phyloP scores from a whole-genome alignment of 2,329 filamentous ascomycete genomes.

The Dothiorella sarmentorum region DNA sequence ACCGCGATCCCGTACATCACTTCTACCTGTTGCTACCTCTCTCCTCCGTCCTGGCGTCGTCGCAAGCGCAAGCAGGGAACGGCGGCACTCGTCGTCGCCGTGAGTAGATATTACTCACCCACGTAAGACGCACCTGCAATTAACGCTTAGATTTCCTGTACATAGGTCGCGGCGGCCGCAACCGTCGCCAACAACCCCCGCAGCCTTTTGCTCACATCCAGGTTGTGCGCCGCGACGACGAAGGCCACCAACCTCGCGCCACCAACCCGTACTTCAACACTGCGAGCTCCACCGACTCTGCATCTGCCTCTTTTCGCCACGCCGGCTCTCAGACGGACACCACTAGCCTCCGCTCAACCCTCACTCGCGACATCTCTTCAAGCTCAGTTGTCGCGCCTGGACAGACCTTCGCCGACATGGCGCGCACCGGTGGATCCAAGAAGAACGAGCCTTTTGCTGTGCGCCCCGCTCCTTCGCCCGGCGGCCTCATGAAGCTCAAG shows the following conservation, averaged over 20 bases:
- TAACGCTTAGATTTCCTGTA: background rate
- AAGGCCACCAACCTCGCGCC: background rate
- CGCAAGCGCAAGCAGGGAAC: background rate
- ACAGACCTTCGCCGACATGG: constrained; percentile 32
- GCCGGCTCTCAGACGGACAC: constrained; percentile 2
- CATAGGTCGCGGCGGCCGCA: constrained; percentile 11
- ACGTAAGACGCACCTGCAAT: background rate
- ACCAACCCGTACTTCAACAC: background rate
- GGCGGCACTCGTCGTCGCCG: constrained; percentile 9
- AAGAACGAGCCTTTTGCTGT: constrained; percentile 18
- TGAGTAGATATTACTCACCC: constrained; percentile 11
- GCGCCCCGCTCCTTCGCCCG: constrained; percentile 16
- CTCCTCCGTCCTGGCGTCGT: constrained; percentile 5
- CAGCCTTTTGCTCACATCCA: constrained; percentile 26
- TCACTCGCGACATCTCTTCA: background rate
- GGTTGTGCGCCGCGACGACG: constrained; percentile 22
- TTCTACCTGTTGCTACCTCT: background rate
- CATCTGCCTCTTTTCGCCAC: background rate
- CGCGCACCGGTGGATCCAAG: constrained; percentile 23
- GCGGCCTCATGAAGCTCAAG: constrained; percentile 26
- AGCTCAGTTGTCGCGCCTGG: constrained; percentile 13
- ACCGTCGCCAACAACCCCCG: constrained; percentile 20
- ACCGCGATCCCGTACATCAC: too few relatives aligned
- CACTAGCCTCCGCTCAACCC: constrained; percentile 8
- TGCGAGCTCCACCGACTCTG: background rate